Conservation (phyloP, 2,329 filamentous ascomycete genomes). For the Phoma sp. region DNA sequence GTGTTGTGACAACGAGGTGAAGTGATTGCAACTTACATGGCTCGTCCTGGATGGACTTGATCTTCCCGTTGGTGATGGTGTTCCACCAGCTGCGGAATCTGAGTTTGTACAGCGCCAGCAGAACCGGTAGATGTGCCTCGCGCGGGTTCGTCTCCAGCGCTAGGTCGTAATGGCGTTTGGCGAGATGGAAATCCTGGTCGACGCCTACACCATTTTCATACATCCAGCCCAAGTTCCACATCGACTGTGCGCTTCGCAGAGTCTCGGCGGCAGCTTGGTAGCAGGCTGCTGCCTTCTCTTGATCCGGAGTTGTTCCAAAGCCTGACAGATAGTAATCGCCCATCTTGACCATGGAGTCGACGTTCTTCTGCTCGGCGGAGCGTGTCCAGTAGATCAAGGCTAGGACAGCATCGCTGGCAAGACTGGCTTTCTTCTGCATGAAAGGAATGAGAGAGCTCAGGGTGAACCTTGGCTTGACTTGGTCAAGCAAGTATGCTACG, state of each 20-base stretch:
- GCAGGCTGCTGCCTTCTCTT: constrained; percentile 89
- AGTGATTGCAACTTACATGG: constrained; percentile 66
- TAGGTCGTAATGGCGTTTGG: constrained; percentile 94
- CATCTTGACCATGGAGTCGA: constrained; percentile 96
- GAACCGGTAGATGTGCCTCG: constrained; percentile 93
- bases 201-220: constrained; percentile 95
- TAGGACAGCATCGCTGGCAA: constrained; percentile 67
- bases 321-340: constrained; percentile 95
- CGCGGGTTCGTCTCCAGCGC: constrained; percentile 83
- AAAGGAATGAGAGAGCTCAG: constrained; percentile 62
- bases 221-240: constrained; percentile 99
- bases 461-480: constrained; percentile 59
- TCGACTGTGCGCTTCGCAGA: constrained; percentile 89
- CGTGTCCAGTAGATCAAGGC: constrained; percentile 95
- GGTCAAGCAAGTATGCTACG: constrained; percentile 84
- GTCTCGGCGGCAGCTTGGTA: constrained; percentile 93
- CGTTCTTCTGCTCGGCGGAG: constrained; percentile 89
- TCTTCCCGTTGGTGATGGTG: constrained; percentile 83
- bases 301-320: constrained; percentile 71
- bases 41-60: constrained; percentile 92
- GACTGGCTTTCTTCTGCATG: constrained; percentile 50
- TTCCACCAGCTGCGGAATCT: constrained; percentile 92
- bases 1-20: neutral
- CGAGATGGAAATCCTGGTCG: constrained; percentile 94
- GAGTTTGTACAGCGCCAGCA: constrained; percentile 85